Conservation (phyloP, 2,329 filamentous ascomycete species). For the Calonectria ilicicola region DNA sequence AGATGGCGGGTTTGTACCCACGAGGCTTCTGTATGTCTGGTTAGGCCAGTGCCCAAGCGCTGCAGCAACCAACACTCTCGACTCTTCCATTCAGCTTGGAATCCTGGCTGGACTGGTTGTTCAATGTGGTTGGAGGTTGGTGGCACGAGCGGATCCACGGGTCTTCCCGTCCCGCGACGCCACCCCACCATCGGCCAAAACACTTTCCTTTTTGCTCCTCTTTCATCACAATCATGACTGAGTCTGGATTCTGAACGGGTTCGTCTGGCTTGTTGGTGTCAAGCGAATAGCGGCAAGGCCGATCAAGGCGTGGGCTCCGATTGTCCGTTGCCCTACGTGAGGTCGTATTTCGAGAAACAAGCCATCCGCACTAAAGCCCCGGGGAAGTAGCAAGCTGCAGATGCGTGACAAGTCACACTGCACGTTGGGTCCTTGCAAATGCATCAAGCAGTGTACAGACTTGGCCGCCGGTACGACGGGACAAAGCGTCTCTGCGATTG, state of each 20-base stretch:
- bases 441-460: neutral
- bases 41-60: slow-evolving; percentile 4
- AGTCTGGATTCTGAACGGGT: neutral
- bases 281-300: neutral
- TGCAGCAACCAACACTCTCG: neutral
- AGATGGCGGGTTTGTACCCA: neutral
- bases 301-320: neutral
- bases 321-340: neutral
- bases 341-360: neutral
- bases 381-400: slow-evolving; percentile 43
- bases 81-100: slow-evolving; percentile 3
- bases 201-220: neutral
- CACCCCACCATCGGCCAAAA: slow-evolving; percentile 26
- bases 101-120: slow-evolving; percentile 21
- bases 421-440: slow-evolving; percentile 11
- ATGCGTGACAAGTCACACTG: slow-evolving; percentile 35
- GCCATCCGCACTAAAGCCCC: slow-evolving; percentile 22
- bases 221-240: neutral
- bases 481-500: neutral
- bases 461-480: slow-evolving; percentile 2
- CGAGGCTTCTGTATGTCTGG: neutral
- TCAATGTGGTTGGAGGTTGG: slow-evolving; percentile 25
- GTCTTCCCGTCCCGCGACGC: slow-evolving; percentile 42
- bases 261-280: neutral
- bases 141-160: slow-evolving; percentile 38